Evolutionary conservation across 257 asterid genomes (phyloP).

Genomic region (Salvia hispanica): DNA sequence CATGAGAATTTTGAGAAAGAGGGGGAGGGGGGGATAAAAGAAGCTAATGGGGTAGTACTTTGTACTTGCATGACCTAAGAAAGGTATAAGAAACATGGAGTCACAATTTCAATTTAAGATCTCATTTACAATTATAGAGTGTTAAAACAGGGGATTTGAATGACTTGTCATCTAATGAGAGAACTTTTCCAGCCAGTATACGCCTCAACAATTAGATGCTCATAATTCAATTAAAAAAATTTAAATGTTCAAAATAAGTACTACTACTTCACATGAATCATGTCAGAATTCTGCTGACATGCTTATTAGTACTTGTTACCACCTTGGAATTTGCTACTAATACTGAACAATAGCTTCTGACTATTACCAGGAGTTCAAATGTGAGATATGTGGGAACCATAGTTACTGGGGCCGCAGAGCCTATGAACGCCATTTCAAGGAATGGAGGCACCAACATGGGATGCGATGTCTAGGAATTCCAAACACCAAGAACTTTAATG

Average conservation of each 20-base stretch:
- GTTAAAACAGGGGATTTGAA: neutral
- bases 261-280: neutral
- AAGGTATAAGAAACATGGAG: neutral
- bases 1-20: neutral
- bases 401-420: constrained; percentile 99
- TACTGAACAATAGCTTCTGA: constrained; percentile 20
- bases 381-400: constrained; percentile 98
- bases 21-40: neutral
- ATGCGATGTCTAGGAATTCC: constrained; percentile 99
- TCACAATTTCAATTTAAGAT: neutral
- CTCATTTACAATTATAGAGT: constrained; percentile 15
- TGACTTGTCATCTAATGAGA: neutral
- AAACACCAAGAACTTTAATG: constrained; percentile 92
- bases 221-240: neutral
- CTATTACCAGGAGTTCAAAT: constrained; percentile 82
- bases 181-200: neutral
- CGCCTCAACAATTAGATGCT: constrained; percentile 12
- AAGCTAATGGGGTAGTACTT: constrained; percentile 1
- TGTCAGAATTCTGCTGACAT: neutral
- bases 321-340: constrained; percentile 10
- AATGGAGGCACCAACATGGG: constrained; percentile 98
- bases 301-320: constrained; percentile 2
- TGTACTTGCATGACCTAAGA: neutral
- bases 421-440: constrained; percentile 98
- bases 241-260: neutral